A percentile compares a stretch with the other conserved stretches of the same genome.
Evolutionary conservation across 768 basidiomycete genomes (phyloP).

Genomic region (Hemileccinum impolitum): DNA sequence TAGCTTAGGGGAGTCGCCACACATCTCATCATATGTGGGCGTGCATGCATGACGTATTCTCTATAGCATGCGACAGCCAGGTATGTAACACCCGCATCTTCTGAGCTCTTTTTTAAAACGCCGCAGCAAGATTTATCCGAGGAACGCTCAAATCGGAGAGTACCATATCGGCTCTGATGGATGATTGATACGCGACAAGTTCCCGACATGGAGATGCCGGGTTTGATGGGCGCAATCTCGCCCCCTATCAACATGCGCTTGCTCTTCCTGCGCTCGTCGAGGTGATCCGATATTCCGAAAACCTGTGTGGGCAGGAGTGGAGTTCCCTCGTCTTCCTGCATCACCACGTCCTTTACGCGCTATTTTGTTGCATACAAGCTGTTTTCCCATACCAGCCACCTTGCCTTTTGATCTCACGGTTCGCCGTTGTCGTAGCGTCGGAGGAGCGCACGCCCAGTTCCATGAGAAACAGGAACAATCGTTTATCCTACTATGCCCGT

Average conservation of each 20-base stretch:
- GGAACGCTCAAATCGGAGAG: background rate
- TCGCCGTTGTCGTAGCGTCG: background rate
- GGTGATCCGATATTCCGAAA: constrained; percentile 3
- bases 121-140: constrained; percentile 11
- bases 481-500: constrained; percentile 2
- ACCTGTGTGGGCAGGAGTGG: no score
- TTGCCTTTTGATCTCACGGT: background rate
- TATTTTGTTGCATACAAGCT: background rate
- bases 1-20: background rate
- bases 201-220: background rate
- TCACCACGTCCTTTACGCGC: background rate
- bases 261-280: background rate
- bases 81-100: background rate
- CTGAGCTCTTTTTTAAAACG: background rate
- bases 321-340: background rate
- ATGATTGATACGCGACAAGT: background rate
- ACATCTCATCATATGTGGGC: background rate
- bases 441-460: background rate
- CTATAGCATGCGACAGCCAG: background rate
- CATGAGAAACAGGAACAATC: background rate
- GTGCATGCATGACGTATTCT: constrained; percentile 1
- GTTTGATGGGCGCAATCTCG: constrained; percentile 9
- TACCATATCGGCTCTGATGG: background rate
- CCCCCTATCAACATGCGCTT: constrained; percentile 3
- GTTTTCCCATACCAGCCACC: background rate